These are phyloP conservation scores for Hanseniaspora osmophila DNA, from an alignment of 805 yeast genomes.

Conservation along the genomic window DNA sequence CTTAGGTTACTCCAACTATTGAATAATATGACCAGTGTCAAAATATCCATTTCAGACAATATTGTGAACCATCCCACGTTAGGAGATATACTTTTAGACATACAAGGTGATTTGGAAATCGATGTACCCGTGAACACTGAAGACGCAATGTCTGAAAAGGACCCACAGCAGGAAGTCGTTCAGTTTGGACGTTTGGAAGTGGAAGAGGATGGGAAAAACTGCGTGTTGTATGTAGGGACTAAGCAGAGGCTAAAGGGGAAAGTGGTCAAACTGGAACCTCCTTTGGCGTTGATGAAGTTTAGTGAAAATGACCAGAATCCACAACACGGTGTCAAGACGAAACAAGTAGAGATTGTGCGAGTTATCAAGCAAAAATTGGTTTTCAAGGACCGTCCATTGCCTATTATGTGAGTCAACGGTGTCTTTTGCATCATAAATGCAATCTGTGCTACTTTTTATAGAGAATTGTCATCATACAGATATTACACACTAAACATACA, in stretches of 20 bases:
- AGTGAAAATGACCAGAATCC: background rate
- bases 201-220: constrained; percentile 30
- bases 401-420: constrained; percentile 63
- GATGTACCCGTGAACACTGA: constrained; percentile 25
- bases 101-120: constrained; percentile 56
- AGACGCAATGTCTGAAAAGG: constrained; percentile 23
- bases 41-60: background rate
- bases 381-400: constrained; percentile 58
- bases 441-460: no score
- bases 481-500: background rate
- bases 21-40: background rate
- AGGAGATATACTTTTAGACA: constrained; percentile 52
- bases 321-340: constrained; percentile 10
- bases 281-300: constrained; percentile 48
- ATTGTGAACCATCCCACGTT: constrained; percentile 25
- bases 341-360: constrained; percentile 40
- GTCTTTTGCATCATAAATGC: no score
- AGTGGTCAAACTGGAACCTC: constrained; percentile 44
- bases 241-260: constrained; percentile 58
- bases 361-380: constrained; percentile 43
- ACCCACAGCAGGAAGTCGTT: constrained; percentile 21
- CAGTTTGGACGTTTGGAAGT: constrained; percentile 35
- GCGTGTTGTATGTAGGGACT: constrained; percentile 48
- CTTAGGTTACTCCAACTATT: background rate
- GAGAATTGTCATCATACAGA: background rate